Evolutionary conservation across 768 basidiomycete genomes (phyloP).

Genomic region (Leucocoprinus leucothites): DNA sequence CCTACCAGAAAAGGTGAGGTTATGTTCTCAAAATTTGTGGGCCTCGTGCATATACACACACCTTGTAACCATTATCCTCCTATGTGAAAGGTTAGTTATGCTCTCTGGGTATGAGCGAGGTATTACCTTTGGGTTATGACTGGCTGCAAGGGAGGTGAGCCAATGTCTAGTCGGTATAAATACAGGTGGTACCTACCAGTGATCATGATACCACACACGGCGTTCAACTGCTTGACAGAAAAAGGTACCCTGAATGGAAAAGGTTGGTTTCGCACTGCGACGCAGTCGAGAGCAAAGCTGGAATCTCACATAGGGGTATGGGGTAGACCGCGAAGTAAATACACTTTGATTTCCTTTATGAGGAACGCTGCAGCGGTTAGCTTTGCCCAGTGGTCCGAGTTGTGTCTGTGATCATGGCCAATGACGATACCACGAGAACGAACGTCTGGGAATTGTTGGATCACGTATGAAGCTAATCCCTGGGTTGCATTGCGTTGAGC

Average conservation of each 20-base stretch:
- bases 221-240: conserved; percentile 58
- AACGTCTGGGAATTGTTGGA: conserved; percentile 50
- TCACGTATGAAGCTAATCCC: conserved; percentile 77
- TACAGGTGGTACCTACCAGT: conserved; percentile 52
- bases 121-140: conserved; percentile 82
- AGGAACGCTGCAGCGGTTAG: conserved; percentile 74
- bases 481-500: conserved; percentile 28
- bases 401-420: conserved; percentile 83
- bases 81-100: conserved; percentile 21
- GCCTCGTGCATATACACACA: no score
- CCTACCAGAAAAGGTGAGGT: conserved; percentile 36
- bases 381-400: conserved; percentile 75
- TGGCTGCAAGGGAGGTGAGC: conserved; percentile 40
- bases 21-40: conserved; percentile 1
- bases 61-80: conserved; percentile 91
- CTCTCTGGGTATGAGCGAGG: neutral
- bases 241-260: conserved; percentile 67
- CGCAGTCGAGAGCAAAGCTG: no score
- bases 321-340: conserved; percentile 64
- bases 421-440: conserved; percentile 67
- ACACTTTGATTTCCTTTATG: conserved; percentile 61
- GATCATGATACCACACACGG: conserved; percentile 87
- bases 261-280: neutral
- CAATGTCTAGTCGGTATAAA: neutral
- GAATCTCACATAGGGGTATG: conserved; percentile 75